These are phyloP conservation scores for Aaosphaeria pasadenensis DNA, from an alignment of 2,329 filamentous ascomycete species.

Conservation along the genomic window DNA sequence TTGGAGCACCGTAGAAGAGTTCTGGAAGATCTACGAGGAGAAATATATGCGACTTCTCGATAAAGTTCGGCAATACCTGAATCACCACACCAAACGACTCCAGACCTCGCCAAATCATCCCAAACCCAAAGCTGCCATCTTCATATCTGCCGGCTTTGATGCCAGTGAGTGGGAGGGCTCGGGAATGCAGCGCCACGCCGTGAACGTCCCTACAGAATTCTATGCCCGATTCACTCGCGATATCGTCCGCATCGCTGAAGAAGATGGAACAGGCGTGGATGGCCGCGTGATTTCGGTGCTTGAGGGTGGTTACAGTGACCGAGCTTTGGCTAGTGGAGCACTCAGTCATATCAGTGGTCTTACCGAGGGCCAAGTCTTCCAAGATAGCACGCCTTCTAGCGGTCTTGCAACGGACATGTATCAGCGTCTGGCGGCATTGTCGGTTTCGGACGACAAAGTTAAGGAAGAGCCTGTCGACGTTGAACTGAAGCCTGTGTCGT, in stretches of 20 bases:
- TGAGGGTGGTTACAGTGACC: constrained; percentile 93
- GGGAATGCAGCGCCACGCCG: constrained; percentile 93
- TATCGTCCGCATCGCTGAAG: constrained; percentile 75
- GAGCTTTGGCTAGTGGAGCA: constrained; percentile 82
- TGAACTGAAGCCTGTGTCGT: constrained; percentile 18
- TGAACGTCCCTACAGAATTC: constrained; percentile 95
- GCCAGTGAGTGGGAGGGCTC: constrained; percentile 90
- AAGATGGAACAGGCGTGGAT: constrained; percentile 73
- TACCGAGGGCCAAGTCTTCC: constrained; percentile 51
- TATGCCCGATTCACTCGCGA: constrained; percentile 90
- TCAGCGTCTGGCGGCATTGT: constrained; percentile 44
- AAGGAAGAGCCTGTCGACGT: constrained; percentile 8
- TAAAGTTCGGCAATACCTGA: constrained; percentile 77
- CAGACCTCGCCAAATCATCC: constrained; percentile 55
- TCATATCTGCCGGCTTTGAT: constrained; percentile 94
- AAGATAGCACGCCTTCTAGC: constrained; percentile 29
- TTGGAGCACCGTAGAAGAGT: constrained; percentile 80
- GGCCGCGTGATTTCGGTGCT: constrained; percentile 89
- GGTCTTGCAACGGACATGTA: constrained; percentile 60
- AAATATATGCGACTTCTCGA: constrained; percentile 75
- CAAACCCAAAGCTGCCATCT: constrained; percentile 79
- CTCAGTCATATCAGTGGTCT: constrained; percentile 87
- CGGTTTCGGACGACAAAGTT: constrained; percentile 23
- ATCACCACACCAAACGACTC: constrained; percentile 66
- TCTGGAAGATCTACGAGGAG: constrained; percentile 82